Conservation (phyloP, 768 basidiomycete genomes). For the Leccinum longicurvipes region DNA sequence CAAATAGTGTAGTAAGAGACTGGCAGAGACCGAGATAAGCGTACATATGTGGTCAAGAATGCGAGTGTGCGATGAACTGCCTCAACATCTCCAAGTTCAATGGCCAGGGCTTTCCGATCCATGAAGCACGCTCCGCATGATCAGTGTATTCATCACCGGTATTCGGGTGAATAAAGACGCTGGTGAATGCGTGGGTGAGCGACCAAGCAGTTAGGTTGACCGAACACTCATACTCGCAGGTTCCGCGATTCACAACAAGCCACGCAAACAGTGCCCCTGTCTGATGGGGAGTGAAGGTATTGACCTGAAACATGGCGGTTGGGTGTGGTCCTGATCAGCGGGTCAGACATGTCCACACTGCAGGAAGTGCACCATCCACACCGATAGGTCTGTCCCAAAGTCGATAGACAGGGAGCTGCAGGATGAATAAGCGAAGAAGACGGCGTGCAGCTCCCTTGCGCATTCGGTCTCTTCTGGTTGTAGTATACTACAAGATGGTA, state of each 20-base stretch:
- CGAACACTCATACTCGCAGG: constrained; percentile 57
- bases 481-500: constrained; percentile 52
- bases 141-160: constrained; percentile 54
- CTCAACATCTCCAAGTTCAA: constrained; percentile 39
- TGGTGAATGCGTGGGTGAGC: constrained; percentile 1
- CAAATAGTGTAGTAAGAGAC: too few species aligned
- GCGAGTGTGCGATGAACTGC: too few species aligned
- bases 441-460: constrained; percentile 54
- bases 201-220: not conserved
- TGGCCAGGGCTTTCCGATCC: constrained; percentile 66
- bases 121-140: constrained; percentile 60
- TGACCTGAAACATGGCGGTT: constrained; percentile 69
- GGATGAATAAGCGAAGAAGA: not conserved
- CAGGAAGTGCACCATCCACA: constrained; percentile 23
- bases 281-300: constrained; percentile 63
- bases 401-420: constrained; percentile 56
- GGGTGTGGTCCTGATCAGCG: constrained; percentile 56
- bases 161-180: constrained; percentile 71
- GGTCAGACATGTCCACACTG: not conserved
- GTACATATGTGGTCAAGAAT: too few species aligned
- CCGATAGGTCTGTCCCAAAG: constrained; percentile 65
- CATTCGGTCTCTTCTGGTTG: constrained; percentile 48
- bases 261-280: constrained; percentile 68
- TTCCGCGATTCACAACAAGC: constrained; percentile 64
- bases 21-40: too few species aligned